phyloP scores from a whole-genome alignment of 2,329 filamentous ascomycete species.

The Polytolypa hystricis region DNA sequence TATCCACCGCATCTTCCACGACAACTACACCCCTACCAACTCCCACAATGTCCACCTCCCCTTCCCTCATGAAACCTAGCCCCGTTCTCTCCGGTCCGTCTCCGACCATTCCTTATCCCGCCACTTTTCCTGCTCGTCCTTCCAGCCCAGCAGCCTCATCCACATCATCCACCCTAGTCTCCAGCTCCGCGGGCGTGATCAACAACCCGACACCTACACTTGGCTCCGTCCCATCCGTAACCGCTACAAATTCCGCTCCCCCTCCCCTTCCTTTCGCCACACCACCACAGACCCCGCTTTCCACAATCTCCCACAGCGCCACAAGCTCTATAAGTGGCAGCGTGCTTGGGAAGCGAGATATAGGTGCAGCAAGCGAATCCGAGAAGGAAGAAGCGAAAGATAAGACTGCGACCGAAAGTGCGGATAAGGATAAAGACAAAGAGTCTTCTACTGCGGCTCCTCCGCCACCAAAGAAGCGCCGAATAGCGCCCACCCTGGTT shows the following conservation, averaged over 20 bases:
- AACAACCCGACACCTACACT: conserved; percentile 72
- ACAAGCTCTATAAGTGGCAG: conserved; percentile 43
- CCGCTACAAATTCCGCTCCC: conserved; percentile 55
- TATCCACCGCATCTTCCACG: conserved; percentile 39
- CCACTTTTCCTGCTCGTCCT: conserved; percentile 43
- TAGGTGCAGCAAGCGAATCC: conserved; percentile 29
- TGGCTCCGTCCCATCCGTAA: conserved; percentile 64
- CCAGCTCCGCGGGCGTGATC: conserved; percentile 24
- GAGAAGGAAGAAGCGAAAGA: conserved; percentile 34
- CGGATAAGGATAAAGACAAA: conserved; percentile 1
- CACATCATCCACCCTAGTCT: conserved; percentile 43
- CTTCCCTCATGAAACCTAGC: conserved; percentile 42
- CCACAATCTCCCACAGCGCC: conserved; percentile 41
- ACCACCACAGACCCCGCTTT: conserved; percentile 73
- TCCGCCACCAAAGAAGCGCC: conserved; percentile 12
- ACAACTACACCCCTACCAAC: conserved; percentile 62
- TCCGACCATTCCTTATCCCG: conserved; percentile 44
- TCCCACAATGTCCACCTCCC: conserved; percentile 52
- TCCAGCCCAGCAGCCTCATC: conserved; percentile 79
- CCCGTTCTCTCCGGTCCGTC: conserved; percentile 46
- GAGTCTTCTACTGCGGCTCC: not conserved
- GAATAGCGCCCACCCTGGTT: conserved; percentile 13
- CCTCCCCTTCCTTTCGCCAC: conserved; percentile 65
- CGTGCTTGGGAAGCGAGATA: conserved; percentile 43
- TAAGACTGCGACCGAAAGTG: conserved; percentile 2